A percentile compares a stretch with the other conserved stretches of the same genome.
phyloP scores from a whole-genome alignment of 1,284 basidiomycete genomes.

The Phylloporus sp. region DNA sequence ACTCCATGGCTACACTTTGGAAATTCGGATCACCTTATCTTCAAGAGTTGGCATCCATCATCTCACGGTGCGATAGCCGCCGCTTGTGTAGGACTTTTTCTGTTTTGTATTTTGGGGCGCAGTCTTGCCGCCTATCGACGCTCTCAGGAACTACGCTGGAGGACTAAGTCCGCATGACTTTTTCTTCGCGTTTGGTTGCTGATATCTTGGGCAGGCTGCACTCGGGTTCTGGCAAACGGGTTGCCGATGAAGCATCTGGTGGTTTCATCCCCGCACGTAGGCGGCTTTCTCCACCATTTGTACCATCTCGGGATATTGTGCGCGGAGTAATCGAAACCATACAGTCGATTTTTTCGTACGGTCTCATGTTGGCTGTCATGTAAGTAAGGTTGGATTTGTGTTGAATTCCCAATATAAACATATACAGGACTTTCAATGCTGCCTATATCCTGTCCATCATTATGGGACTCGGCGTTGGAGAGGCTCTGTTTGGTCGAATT shows the following conservation, averaged over 20 bases:
- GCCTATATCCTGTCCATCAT: slow-evolving; percentile 73
- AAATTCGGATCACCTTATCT: slow-evolving; percentile 69
- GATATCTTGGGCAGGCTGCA: neutral
- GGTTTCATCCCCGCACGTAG: slow-evolving; percentile 2
- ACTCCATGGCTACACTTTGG: slow-evolving; percentile 73
- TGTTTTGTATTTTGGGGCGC: slow-evolving; percentile 74
- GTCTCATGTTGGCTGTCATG: slow-evolving; percentile 79
- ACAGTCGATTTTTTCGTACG: slow-evolving; percentile 65
- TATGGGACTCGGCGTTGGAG: slow-evolving; percentile 68
- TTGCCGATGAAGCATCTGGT: neutral
- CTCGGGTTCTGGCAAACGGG: slow-evolving; percentile 1
- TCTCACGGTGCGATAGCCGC: slow-evolving; percentile 75
- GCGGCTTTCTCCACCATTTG: slow-evolving; percentile 63
- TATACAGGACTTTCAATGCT: slow-evolving; percentile 74
- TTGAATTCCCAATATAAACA: slow-evolving; percentile 12
- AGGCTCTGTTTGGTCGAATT: slow-evolving; percentile 68
- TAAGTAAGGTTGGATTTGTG: slow-evolving; percentile 43
- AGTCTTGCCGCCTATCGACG: slow-evolving; percentile 66
- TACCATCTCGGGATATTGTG: slow-evolving; percentile 63
- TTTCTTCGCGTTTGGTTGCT: neutral
- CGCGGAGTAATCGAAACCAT: slow-evolving; percentile 66
- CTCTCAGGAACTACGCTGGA: slow-evolving; percentile 67
- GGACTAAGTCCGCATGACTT: slow-evolving; percentile 54
- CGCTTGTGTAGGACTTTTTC: slow-evolving; percentile 74
- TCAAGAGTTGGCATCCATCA: slow-evolving; percentile 72